Base-by-base conservation (phyloP, 139 green algal genomes). In the Klebsormidium nitens region DNA sequence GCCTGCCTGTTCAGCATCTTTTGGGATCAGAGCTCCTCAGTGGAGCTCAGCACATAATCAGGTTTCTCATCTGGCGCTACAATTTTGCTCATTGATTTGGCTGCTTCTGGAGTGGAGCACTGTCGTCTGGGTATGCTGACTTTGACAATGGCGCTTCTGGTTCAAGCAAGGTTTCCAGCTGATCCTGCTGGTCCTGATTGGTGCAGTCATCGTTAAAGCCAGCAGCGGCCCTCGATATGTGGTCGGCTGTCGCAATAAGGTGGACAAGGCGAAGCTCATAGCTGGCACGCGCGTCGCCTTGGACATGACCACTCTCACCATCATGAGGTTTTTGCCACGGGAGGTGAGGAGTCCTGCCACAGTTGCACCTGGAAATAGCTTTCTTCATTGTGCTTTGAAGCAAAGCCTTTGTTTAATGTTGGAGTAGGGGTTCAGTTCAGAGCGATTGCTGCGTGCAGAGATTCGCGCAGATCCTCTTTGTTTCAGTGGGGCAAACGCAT, bases 251-350 rank as follows among this genome's bases (percentile, higher is more conserved):
- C 83, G 95, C 8, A 90, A 67, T 73, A 98, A 98, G 76, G 88
- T 99, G 36, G 91, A 99, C 76, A 95, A 95, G 72, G 38, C 70
- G 35, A 96, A 96, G 81, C 87, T 99, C 3, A 86, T 71, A 2
- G 78, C 86, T 28, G 90, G 91, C 66, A 97, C 95, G 6, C 89
- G 95, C 26, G 95, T 99, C 31, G 85, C 94, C 3, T 87, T 99
- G 38, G 95, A 99, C 80, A 97, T 98, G 85, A 98, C 95, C 5
- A 99, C 95, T 0, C 90, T 99, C 40, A 99, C 95, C 60, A 97
- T 99, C 85, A 99, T 99, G 95, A 83, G 95, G 5, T 81, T 86
- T 2, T 79, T 99, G 59, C 91, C 91, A 0, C 83, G 95, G n/a
- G 95, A 99, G 90, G 93, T 97, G 61, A 5, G 77, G 75, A 14